Evolutionary conservation across 2,329 filamentous ascomycete genomes (phyloP), one percentile per base, ranked within the genome.

Genomic region (Coleophoma crateriformis): DNA sequence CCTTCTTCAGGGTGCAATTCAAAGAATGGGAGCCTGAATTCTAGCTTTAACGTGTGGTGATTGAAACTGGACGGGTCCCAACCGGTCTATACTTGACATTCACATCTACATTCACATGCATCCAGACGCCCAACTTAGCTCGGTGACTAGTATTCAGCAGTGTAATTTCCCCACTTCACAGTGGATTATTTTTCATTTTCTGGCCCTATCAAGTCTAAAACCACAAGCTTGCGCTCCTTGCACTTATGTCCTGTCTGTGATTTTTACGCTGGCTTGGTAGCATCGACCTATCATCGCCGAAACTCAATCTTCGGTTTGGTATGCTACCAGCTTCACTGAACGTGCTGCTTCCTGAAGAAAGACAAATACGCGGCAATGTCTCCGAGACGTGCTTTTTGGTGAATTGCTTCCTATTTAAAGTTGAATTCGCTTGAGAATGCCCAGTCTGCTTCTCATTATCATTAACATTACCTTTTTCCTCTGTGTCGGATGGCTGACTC

Each of bases 221-320:
- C 58, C 55, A 58, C 15, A 59, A 47, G 51, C 57, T 62, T 12
- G 54, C 53, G 41, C 57, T 54, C 44, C 60, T 54, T 11, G 49
- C 17, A 32, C 20, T 41, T 27, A 46, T 38, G 15, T 38, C 34
- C 11, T 19, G 39, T 15, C 38, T 50, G 10, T 27, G 42, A 14
- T 40, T 39, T 22, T 44, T 54, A 15, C 53, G 45, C 33, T 62
- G 60, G 50, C 60, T 61, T 6, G 60, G 61, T 27, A 63, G 46
- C 32, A 59, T 41, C 6, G 55, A 51, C 42, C 58, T 52, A 43
- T 63, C 59, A 51, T 61, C 61, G 47, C 60, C 53, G 17, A 57
- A 61, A 42, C 54, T 60, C 15, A 35, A 35, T 14, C 59, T 51
- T 45, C 53, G 49, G 10, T 33, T 33, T 35, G 46, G 52, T 13